phyloP scores from a whole-genome alignment of 2,329 filamentous ascomycete species.

The Colletotrichum orbiculare region DNA sequence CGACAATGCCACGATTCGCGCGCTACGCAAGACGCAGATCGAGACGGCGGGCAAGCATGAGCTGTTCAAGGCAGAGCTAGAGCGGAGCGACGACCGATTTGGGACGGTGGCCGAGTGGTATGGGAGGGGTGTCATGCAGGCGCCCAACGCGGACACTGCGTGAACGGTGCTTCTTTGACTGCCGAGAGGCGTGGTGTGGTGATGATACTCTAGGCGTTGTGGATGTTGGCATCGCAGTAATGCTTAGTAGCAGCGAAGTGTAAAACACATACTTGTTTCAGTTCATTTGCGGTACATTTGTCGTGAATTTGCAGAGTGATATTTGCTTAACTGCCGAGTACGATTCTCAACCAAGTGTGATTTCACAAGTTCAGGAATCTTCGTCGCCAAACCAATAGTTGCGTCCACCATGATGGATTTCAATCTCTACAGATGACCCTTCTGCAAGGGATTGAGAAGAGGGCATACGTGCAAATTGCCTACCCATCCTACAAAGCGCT shows the following conservation, averaged over 20 bases:
- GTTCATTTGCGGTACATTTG: not conserved
- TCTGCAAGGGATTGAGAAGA: not conserved
- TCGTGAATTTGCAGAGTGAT: no score
- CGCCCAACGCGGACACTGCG: constrained; percentile 45
- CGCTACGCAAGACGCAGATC: constrained; percentile 86
- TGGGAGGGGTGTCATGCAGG: constrained; percentile 88
- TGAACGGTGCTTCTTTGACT: not conserved
- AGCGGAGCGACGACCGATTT: constrained; percentile 83
- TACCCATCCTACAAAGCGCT: not conserved
- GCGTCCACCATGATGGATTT: no score
- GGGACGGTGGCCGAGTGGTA: constrained; percentile 96
- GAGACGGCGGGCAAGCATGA: constrained; percentile 91
- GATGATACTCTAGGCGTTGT: constrained; percentile 1
- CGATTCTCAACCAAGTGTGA: no score
- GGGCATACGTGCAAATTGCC: not conserved
- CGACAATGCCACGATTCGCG: constrained; percentile 87
- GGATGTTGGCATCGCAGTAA: constrained; percentile 11
- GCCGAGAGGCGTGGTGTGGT: not conserved
- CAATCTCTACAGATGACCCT: no score
- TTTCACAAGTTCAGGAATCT: no score
- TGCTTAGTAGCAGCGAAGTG: not conserved
- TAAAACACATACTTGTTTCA: not conserved
- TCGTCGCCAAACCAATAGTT: no score
- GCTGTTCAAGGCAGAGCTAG: constrained; percentile 84
- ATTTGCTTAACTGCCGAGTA: no score